A percentile compares a stretch with the other conserved stretches of the same genome.
These are phyloP conservation scores for Murraya paniculata DNA, from an alignment of 345 rosid species.

Conservation along the genomic window DNA sequence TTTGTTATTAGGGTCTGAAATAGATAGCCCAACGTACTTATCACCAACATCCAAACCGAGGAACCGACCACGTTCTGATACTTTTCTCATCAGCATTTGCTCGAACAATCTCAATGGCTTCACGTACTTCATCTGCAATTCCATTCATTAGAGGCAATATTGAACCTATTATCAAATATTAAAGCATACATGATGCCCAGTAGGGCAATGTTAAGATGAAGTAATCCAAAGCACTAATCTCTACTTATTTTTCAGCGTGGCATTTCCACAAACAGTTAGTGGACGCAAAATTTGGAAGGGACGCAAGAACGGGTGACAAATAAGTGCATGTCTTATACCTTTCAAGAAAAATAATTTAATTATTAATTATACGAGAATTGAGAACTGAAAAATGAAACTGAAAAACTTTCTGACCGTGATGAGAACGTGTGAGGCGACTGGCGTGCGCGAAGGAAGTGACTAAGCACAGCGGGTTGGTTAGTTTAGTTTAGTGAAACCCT, in stretches of 20 bases:
- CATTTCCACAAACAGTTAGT: not conserved
- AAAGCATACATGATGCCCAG: not conserved
- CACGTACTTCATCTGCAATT: slow-evolving; percentile 62
- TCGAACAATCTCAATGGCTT: slow-evolving; percentile 54
- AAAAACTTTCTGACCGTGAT: not conserved
- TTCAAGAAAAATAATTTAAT: not conserved
- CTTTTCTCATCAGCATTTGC: slow-evolving; percentile 41
- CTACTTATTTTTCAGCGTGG: not conserved
- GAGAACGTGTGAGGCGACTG: not conserved
- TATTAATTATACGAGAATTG: not conserved
- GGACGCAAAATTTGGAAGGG: not conserved
- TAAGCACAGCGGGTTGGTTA: not conserved
- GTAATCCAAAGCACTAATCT: not conserved
- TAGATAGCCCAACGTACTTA: slow-evolving; percentile 79
- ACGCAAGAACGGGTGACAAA: rapidly evolving
- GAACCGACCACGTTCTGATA: slow-evolving; percentile 35
- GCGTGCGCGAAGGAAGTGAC: not conserved
- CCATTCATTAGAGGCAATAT: not conserved
- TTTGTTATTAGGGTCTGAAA: slow-evolving; percentile 51
- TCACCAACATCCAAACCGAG: slow-evolving; percentile 91
- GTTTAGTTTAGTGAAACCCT: not conserved
- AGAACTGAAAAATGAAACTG: no score
- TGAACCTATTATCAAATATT: not conserved
- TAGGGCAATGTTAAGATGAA: not conserved
- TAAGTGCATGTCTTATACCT: not conserved